phyloP scores from a whole-genome alignment of 192 early-diverging fungal genomes.

The Umbelopsis isabellina region DNA sequence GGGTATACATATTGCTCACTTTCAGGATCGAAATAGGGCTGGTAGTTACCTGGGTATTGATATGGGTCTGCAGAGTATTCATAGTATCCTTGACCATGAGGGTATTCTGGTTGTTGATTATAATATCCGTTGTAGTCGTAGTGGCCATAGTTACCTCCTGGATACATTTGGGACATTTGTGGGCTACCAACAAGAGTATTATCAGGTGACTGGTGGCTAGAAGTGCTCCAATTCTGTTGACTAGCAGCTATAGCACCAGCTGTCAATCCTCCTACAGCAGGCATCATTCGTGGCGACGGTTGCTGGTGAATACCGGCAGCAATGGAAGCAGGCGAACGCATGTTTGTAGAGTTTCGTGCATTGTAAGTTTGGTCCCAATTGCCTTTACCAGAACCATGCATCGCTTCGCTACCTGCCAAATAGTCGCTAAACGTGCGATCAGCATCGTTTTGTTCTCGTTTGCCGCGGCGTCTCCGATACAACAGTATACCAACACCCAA shows the following conservation, averaged over 20 bases:
- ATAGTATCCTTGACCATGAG: constrained; percentile 5
- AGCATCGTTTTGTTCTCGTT: constrained; percentile 10
- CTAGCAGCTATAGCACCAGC: neutral
- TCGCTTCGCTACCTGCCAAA: neutral
- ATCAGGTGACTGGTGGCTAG: neutral
- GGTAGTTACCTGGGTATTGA: neutral
- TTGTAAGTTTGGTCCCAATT: constrained; percentile 1
- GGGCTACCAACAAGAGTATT: neutral
- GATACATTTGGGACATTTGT: neutral
- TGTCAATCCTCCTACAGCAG: neutral
- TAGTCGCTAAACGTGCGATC: constrained; percentile 15
- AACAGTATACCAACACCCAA: constrained; percentile 3
- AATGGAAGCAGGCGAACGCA: constrained; percentile 16
- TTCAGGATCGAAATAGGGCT: constrained; percentile 6
- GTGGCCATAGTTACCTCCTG: neutral
- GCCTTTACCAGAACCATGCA: neutral
- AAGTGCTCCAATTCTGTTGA: neutral
- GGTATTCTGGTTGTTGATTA: neutral
- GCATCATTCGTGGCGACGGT: constrained; percentile 9
- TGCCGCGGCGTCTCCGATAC: neutral
- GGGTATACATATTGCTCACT: constrained; percentile 12
- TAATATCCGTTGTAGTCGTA: constrained; percentile 5
- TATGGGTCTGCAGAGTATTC: neutral
- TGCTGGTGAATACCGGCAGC: constrained; percentile 11
- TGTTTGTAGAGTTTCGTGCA: neutral